phyloP scores from a whole-genome alignment of 1,284 basidiomycete species.

The Puccinia coronata region DNA sequence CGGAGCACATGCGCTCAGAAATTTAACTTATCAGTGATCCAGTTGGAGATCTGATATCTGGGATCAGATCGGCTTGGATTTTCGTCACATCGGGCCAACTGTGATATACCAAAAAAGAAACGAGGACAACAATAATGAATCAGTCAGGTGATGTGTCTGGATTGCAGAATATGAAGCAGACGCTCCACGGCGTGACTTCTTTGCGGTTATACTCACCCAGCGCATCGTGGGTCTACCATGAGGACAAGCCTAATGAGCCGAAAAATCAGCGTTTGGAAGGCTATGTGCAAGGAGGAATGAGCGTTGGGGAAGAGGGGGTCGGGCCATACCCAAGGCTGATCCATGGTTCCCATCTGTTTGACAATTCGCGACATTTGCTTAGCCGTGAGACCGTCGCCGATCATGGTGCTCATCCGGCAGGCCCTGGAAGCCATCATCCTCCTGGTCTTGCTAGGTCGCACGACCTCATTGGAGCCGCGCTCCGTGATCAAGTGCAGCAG shows the following conservation, averaged over 20 bases:
- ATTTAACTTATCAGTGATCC: conserved; percentile 33
- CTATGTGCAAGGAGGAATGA: no score
- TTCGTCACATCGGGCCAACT: conserved; percentile 26
- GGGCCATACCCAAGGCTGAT: conserved; percentile 77
- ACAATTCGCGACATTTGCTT: conserved; percentile 85
- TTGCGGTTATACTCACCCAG: conserved; percentile 52
- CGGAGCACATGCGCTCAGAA: not conserved
- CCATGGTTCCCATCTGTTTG: conserved; percentile 89
- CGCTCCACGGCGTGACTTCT: not conserved
- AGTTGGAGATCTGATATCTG: conserved; percentile 30
- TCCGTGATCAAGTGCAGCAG: conserved; percentile 82
- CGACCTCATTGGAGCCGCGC: conserved; percentile 70
- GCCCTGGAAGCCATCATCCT: conserved; percentile 96
- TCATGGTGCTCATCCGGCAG: conserved; percentile 94
- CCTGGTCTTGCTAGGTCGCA: conserved; percentile 87
- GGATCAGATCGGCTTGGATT: conserved; percentile 20
- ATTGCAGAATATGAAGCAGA: not conserved
- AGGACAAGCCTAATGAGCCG: conserved; percentile 73
- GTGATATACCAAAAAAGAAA: not conserved
- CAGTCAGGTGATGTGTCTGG: not conserved
- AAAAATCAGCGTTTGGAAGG: not conserved
- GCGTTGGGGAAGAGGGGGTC: not conserved
- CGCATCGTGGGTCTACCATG: conserved; percentile 96
- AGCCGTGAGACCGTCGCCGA: conserved; percentile 77
- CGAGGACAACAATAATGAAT: not conserved